Evolutionary conservation across 2,329 filamentous ascomycete genomes (phyloP), one percentile per base, ranked within the genome.

Genomic region (Aspergillus versicolor): DNA sequence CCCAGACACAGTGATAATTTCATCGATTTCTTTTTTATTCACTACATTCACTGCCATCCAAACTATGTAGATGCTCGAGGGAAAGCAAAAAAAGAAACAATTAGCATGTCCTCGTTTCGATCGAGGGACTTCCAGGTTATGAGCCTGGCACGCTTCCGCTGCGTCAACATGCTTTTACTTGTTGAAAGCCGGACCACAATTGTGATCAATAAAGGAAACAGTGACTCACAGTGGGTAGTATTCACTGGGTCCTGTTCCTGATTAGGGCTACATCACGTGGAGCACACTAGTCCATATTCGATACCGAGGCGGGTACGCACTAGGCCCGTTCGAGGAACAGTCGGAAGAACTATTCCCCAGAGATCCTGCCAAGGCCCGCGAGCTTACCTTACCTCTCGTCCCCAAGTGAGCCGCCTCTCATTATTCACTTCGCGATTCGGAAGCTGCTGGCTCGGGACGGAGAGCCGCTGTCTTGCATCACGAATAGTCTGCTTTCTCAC

Each of bases 141-240:
- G 74, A 77, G 74, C 74, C 74, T 73, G 74, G 74, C 73, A 73
- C 74, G 73, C 73, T 76, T 74, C 74, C 74, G 64, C 74, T 76
- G 73, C 74, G 70, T 70, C 69, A 75, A 70, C 68, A 72, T 73
- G 73, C 72, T 73, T 19, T 43, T 12, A 15, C 27, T 46, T 46
- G 43, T 30, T 30, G 15, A 17, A n/a, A 46, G 8, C 13, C 6
- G 3, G 2, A 19, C 13, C 12, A 6, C 19, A 30, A 32, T 32
- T 42, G 7, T 42, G 19, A 6, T 3, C 5, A 32, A 30, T 44
- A 30, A 30, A 9, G 22, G 24, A 32, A 5, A 15, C 2, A 30
- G 13, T 46, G 22, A 46, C 15, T 30, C 43, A 30, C 43, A 32
- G 22, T 46, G 43, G 22, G 22, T 24, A 24, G n/a, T 30, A 11